Evolutionary conservation across 1,284 basidiomycete species (phyloP).

Genomic region (Trichosporon coremiiforme): DNA sequence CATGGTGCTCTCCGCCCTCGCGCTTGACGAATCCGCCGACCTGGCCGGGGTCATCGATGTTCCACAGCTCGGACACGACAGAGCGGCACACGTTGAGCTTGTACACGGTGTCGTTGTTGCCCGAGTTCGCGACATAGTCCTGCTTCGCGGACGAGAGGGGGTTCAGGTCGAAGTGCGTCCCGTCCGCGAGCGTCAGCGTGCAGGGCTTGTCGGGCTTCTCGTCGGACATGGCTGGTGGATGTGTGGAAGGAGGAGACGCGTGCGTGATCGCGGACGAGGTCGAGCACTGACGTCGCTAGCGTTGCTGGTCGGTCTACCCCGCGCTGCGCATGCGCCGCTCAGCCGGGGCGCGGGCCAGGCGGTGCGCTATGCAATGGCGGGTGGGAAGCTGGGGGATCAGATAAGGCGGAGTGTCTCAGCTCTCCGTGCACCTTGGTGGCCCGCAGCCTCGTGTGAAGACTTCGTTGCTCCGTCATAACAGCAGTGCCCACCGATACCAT

Average conservation of each 20-base stretch:
- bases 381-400: background rate
- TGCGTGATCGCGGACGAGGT: background rate
- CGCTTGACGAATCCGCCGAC: slow-evolving; percentile 49
- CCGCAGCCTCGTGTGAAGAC: no score
- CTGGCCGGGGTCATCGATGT: slow-evolving; percentile 45
- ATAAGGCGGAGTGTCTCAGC: background rate
- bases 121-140: slow-evolving; percentile 45
- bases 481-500: background rate
- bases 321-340: background rate
- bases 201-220: slow-evolving; percentile 34
- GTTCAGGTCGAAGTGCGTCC: slow-evolving; percentile 54
- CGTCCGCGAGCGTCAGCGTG: slow-evolving; percentile 50
- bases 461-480: background rate
- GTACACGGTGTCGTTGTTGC: slow-evolving; percentile 36
- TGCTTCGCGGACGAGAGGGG: slow-evolving; percentile 40
- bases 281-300: background rate
- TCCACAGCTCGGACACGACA: slow-evolving; percentile 52
- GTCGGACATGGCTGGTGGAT: slow-evolving; percentile 9
- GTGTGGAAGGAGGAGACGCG: background rate
- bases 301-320: background rate
- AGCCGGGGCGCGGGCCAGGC: background rate
- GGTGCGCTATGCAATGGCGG: background rate
- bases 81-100: slow-evolving; percentile 54
- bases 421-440: background rate
- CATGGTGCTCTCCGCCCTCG: slow-evolving; percentile 36